Percentiles rank a stretch among this genome's conserved stretches.
phyloP scores from a whole-genome alignment of 148 eudicot genomes.

The Rhododendron griersonianum region DNA sequence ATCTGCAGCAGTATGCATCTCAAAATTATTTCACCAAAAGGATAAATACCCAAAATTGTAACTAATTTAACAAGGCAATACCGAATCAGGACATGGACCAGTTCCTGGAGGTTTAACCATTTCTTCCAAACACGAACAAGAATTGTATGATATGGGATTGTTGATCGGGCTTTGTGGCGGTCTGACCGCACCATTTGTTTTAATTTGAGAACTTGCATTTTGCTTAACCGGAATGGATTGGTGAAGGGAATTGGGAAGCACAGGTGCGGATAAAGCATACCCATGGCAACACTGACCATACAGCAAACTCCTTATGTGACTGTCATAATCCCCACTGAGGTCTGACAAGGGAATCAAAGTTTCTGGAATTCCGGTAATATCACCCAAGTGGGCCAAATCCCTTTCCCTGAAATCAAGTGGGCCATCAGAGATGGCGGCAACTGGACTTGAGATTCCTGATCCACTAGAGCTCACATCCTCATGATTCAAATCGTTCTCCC shows the following conservation, averaged over 20 bases:
- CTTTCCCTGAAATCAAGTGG: constrained; percentile 26
- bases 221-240: constrained; percentile 19
- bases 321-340: constrained; percentile 49
- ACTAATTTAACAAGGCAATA: neutral
- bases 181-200: constrained; percentile 11
- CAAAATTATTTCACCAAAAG: neutral
- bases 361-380: constrained; percentile 24
- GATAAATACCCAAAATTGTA: neutral
- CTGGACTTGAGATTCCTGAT: constrained; percentile 20
- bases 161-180: neutral
- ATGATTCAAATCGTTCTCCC: constrained; percentile 6
- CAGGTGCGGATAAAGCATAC: constrained; percentile 16
- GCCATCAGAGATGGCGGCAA: constrained; percentile 17
- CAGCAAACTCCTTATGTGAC: constrained; percentile 42
- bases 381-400: constrained; percentile 10
- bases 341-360: constrained; percentile 38
- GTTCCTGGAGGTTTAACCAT: constrained; percentile 27
- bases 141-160: constrained; percentile 10
- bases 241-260: constrained; percentile 10
- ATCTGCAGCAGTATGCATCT: neutral
- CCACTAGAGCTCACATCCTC: constrained; percentile 11
- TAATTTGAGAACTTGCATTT: constrained; percentile 17
- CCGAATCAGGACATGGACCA: constrained; percentile 21
- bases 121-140: constrained; percentile 18
- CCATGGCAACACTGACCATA: constrained; percentile 42